These are phyloP conservation scores for Globisporangium irregulare DNA, from an alignment of 352 stramenopile genomes.

Conservation along the genomic window DNA sequence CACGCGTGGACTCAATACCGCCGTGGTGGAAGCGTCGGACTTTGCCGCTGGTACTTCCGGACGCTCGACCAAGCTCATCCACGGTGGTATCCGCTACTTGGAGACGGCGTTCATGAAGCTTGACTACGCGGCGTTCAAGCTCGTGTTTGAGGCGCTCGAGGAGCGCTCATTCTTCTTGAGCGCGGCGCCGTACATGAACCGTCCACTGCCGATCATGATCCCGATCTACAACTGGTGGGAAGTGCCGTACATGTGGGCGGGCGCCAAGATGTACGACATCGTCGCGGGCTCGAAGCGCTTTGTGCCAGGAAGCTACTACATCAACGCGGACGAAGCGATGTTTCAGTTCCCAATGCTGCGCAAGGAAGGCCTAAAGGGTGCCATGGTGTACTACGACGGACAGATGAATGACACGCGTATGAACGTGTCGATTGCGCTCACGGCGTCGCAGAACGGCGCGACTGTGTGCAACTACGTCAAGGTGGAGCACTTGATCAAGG, in stretches of 20 bases:
- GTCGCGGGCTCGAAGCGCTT: slow-evolving; percentile 87
- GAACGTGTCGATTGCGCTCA: slow-evolving; percentile 93
- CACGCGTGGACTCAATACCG: slow-evolving; percentile 91
- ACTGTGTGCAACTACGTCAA: slow-evolving; percentile 91
- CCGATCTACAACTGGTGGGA: slow-evolving; percentile 95
- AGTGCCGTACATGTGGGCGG: slow-evolving; percentile 93
- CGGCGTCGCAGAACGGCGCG: slow-evolving; percentile 92
- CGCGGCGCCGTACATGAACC: slow-evolving; percentile 94
- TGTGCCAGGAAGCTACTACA: slow-evolving; percentile 89
- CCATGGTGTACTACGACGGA: slow-evolving; percentile 89
- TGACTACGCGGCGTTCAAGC: slow-evolving; percentile 87
- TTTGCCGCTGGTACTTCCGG: slow-evolving; percentile 92
- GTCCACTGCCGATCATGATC: slow-evolving; percentile 94
- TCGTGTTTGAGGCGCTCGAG: slow-evolving; percentile 92
- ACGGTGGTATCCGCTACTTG: slow-evolving; percentile 94
- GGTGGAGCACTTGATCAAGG: slow-evolving; percentile 84
- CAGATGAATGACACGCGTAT: slow-evolving; percentile 96
- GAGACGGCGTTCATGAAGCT: slow-evolving; percentile 94
- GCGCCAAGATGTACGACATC: slow-evolving; percentile 92
- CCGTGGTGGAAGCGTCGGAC: slow-evolving; percentile 90
- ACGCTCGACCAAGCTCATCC: slow-evolving; percentile 94
- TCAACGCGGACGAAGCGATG: slow-evolving; percentile 88
- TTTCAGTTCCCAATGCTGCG: slow-evolving; percentile 95
- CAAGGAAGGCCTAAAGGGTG: slow-evolving; percentile 89
- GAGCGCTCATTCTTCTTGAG: slow-evolving; percentile 92